These are phyloP conservation scores for Candida neerlandica DNA, from an alignment of 1,139 yeast genomes.

Conservation along the genomic window DNA sequence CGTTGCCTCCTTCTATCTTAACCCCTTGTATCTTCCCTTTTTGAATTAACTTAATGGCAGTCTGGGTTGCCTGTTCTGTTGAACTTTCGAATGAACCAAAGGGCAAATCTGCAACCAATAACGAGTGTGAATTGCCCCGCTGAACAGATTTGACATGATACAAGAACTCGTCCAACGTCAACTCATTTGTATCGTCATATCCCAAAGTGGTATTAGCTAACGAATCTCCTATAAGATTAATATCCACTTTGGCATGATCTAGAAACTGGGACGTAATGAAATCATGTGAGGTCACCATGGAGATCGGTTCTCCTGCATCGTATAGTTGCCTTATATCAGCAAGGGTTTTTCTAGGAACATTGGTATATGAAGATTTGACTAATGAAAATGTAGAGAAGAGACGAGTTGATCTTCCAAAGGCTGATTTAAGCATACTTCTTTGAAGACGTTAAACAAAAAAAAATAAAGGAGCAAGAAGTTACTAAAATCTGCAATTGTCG, in stretches of 20 bases:
- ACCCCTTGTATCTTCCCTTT: slow-evolving; percentile 73
- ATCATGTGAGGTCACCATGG: slow-evolving; percentile 88
- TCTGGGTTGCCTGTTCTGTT: slow-evolving; percentile 61
- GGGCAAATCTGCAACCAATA: slow-evolving; percentile 85
- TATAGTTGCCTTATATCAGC: slow-evolving; percentile 48
- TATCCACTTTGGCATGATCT: slow-evolving; percentile 68
- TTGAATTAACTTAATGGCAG: slow-evolving; percentile 63
- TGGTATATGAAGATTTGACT: slow-evolving; percentile 16
- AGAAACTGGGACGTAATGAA: slow-evolving; percentile 75
- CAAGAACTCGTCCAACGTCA: slow-evolving; percentile 75
- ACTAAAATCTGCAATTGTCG: neutral
- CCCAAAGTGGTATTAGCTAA: slow-evolving; percentile 92
- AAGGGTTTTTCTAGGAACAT: slow-evolving; percentile 31
- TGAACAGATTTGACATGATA: slow-evolving; percentile 76
- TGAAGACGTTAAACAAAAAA: neutral
- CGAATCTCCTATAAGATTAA: slow-evolving; percentile 86
- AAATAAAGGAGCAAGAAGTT: neutral
- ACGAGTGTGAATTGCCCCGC: slow-evolving; percentile 67
- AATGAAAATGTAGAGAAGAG: slow-evolving; percentile 7
- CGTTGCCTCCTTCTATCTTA: slow-evolving; percentile 84
- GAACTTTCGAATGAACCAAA: slow-evolving; percentile 82
- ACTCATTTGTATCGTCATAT: slow-evolving; percentile 71
- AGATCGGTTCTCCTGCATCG: slow-evolving; percentile 52
- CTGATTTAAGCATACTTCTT: neutral
- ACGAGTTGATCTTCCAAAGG: slow-evolving; percentile 5